Conservation (phyloP, 2,329 filamentous ascomycete genomes). For the Colletotrichum liriopes region DNA sequence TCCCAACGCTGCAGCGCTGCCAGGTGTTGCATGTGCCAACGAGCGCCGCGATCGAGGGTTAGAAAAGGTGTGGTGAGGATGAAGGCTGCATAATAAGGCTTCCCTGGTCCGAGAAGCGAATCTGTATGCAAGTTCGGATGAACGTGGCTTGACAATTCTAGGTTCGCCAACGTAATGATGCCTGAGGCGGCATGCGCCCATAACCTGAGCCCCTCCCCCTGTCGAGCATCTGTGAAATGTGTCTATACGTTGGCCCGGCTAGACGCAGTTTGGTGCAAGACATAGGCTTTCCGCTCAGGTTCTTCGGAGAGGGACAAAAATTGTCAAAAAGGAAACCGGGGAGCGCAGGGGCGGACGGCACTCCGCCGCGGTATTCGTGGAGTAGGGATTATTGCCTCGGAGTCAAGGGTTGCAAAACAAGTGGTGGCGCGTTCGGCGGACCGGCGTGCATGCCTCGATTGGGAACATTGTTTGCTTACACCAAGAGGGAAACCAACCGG, state of each 20-base stretch:
- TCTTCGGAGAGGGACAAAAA: background rate
- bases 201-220: background rate
- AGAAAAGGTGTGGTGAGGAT: background rate
- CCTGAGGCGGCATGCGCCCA: background rate
- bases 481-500: conserved; percentile 33
- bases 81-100: background rate
- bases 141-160: background rate
- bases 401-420: conserved; percentile 1
- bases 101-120: background rate
- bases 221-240: background rate
- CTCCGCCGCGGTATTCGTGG: conserved; percentile 1
- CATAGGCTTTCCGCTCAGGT: background rate
- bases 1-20: background rate
- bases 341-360: background rate
- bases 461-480: conserved; percentile 37
- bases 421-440: conserved; percentile 20
- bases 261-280: background rate
- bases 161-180: background rate
- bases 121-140: background rate
- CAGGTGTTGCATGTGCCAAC: background rate
- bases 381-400: background rate
- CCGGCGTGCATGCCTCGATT: conserved; percentile 31
- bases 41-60: background rate
- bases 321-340: conserved; percentile 3
- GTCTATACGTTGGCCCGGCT: background rate